These are phyloP conservation scores for Diaporthe velutina DNA, from an alignment of 2,329 filamentous ascomycete genomes.

Conservation along the genomic window DNA sequence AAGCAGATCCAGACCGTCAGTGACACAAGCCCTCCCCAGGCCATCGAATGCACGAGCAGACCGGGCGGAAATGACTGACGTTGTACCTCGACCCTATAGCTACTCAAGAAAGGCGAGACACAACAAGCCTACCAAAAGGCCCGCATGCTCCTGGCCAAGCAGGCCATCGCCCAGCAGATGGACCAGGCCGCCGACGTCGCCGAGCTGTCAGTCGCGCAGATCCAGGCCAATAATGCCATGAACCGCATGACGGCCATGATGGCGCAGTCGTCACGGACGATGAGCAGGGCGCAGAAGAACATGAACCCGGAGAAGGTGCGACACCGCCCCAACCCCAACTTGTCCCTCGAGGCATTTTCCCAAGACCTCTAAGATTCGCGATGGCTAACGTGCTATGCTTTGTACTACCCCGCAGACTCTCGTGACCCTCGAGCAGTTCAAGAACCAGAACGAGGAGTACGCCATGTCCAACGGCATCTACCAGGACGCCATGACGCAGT, in stretches of 20 bases:
- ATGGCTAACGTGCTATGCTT: neutral
- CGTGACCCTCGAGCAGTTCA: constrained; percentile 71
- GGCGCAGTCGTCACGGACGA: constrained; percentile 69
- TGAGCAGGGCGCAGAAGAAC: constrained; percentile 69
- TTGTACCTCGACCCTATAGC: constrained; percentile 43
- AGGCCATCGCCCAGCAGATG: constrained; percentile 73
- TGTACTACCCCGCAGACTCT: constrained; percentile 59
- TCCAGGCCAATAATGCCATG: constrained; percentile 75
- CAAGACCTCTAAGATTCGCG: too few species aligned
- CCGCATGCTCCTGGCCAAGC: constrained; percentile 72
- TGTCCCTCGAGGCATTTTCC: too few species aligned
- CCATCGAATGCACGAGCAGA: neutral
- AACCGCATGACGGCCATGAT: constrained; percentile 76
- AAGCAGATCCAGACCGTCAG: constrained; percentile 71
- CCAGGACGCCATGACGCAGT: constrained; percentile 85
- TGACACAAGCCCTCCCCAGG: neutral
- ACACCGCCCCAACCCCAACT: too few species aligned
- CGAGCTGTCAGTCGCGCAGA: constrained; percentile 70
- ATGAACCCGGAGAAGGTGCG: constrained; percentile 70
- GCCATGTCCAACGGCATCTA: constrained; percentile 80
- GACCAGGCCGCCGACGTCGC: constrained; percentile 76
- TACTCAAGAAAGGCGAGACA: constrained; percentile 74
- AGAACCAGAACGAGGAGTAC: constrained; percentile 73
- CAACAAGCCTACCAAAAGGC: constrained; percentile 74
- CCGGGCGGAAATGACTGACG: neutral